Percentiles rank a stretch among this genome's conserved stretches.
Evolutionary conservation across 768 basidiomycete species (phyloP).

Genomic region (Naganishia friedmannii): DNA sequence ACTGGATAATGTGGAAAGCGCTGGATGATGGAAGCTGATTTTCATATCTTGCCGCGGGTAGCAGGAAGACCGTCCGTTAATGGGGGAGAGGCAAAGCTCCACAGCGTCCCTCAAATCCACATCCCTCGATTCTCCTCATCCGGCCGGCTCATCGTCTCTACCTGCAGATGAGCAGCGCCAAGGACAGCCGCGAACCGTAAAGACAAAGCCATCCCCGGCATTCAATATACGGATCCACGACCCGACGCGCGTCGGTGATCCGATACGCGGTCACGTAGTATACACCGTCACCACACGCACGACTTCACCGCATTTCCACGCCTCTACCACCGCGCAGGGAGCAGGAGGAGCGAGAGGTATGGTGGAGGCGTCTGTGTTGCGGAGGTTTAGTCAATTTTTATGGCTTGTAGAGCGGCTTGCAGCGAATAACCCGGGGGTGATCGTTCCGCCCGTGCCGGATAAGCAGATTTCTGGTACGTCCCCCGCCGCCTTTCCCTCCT

Average conservation of each 20-base stretch:
- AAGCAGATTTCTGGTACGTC: slow-evolving; percentile 73
- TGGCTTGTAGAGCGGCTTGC: slow-evolving; percentile 91
- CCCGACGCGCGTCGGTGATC: slow-evolving; percentile 94
- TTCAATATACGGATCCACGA: slow-evolving; percentile 92
- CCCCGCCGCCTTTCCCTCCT: no score
- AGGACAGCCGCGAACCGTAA: background rate
- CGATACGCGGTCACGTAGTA: slow-evolving; percentile 78
- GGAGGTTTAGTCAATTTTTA: slow-evolving; percentile 96
- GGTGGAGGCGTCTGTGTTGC: slow-evolving; percentile 76
- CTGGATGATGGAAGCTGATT: background rate
- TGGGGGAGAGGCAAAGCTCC: background rate
- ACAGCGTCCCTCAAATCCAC: slow-evolving; percentile 14
- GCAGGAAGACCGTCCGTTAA: slow-evolving; percentile 12
- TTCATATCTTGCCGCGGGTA: background rate
- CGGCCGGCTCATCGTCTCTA: background rate
- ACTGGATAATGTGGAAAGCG: background rate
- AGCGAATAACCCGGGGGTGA: slow-evolving; percentile 89
- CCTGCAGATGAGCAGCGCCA: background rate
- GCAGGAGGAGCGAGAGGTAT: slow-evolving; percentile 60
- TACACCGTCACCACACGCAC: slow-evolving; percentile 96
- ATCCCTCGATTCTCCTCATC: background rate
- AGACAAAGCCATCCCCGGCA: slow-evolving; percentile 55
- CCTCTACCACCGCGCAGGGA: no score
- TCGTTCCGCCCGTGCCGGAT: slow-evolving; percentile 93
- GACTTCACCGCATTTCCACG: slow-evolving; percentile 68